Conservation (phyloP, 1,139 yeast species). For the Nakaseomyces glabratus region DNA sequence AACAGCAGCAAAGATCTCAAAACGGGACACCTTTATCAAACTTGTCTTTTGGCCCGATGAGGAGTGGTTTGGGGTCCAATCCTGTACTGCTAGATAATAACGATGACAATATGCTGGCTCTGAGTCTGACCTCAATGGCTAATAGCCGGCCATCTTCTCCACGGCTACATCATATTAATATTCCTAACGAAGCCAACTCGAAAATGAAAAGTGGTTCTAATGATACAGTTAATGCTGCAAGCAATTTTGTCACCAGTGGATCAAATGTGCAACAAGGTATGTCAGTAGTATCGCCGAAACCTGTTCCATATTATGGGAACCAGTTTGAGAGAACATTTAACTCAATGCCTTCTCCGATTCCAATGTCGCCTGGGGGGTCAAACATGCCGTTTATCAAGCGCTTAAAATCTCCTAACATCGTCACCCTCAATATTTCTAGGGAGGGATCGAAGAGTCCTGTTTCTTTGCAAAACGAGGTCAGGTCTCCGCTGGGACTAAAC, state of each 20-base stretch:
- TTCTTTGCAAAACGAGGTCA: slow-evolving; percentile 12
- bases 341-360: slow-evolving; percentile 9
- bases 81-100: slow-evolving; percentile 25
- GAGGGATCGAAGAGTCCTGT: slow-evolving; percentile 31
- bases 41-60: slow-evolving; percentile 3
- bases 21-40: slow-evolving; percentile 4
- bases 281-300: slow-evolving; percentile 19
- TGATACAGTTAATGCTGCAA: slow-evolving; percentile 8
- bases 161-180: slow-evolving; percentile 22
- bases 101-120: slow-evolving; percentile 30
- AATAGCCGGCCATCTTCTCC: slow-evolving; percentile 31
- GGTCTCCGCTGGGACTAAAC: slow-evolving; percentile 5
- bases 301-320: slow-evolving; percentile 7
- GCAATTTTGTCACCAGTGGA: slow-evolving; percentile 2
- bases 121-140: slow-evolving; percentile 31
- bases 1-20: slow-evolving; percentile 8
- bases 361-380: slow-evolving; percentile 14
- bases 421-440: slow-evolving; percentile 30
- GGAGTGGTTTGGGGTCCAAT: slow-evolving; percentile 10
- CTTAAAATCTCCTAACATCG: slow-evolving; percentile 30
- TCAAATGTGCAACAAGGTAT: slow-evolving; percentile 2
- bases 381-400: slow-evolving; percentile 28
- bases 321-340: slow-evolving; percentile 5
- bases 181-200: slow-evolving; percentile 16
- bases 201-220: slow-evolving; percentile 2